phyloP scores from a whole-genome alignment of 257 asterid genomes.

The Gentiana straminea region DNA sequence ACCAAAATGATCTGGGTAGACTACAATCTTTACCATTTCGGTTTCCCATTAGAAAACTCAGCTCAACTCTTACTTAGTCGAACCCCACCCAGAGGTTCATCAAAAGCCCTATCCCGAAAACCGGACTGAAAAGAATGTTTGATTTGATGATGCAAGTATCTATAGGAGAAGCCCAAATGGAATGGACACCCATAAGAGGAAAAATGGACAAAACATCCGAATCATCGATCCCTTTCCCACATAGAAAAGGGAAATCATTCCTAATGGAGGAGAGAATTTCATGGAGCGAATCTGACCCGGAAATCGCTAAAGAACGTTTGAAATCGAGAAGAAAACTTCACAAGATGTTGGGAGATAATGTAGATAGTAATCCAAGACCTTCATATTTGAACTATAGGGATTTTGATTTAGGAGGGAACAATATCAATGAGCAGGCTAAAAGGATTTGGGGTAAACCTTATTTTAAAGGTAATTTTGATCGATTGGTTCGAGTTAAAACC shows the following conservation, averaged over 20 bases:
- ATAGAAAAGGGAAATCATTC: neutral
- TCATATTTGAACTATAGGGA: neutral
- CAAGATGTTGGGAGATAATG: neutral
- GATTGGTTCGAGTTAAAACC: too few species aligned
- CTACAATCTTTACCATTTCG: neutral
- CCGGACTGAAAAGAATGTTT: neutral
- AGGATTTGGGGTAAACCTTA: neutral
- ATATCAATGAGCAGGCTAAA: neutral
- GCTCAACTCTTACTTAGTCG: neutral
- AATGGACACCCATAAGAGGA: neutral
- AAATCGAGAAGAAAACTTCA: too few species aligned
- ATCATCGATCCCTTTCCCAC: constrained; percentile 1
- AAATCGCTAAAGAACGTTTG: neutral
- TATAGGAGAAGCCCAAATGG: neutral
- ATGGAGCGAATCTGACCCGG: neutral
- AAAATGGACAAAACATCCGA: neutral
- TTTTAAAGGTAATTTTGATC: too few species aligned
- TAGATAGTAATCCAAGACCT: neutral
- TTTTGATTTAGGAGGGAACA: too few species aligned
- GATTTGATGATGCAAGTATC: neutral
- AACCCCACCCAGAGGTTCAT: neutral
- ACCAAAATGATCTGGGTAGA: neutral
- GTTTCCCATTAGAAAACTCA: neutral
- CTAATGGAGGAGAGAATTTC: neutral
- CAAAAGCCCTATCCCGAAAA: neutral